These are phyloP conservation scores for Starmera stellimalicola DNA, from an alignment of 1,139 yeast species.

Conservation along the genomic window DNA sequence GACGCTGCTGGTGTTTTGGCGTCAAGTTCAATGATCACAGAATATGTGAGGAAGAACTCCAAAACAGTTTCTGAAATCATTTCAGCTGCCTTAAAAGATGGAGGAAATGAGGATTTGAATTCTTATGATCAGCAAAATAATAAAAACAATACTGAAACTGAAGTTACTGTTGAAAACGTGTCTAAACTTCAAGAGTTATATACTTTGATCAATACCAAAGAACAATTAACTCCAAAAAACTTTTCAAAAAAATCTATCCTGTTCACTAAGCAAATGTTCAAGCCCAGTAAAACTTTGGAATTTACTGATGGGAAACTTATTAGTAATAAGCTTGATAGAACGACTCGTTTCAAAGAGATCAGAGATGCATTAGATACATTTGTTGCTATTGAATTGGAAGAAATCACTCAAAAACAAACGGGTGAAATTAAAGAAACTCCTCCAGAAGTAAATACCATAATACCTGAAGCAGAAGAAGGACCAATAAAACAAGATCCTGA, in stretches of 20 bases:
- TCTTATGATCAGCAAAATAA: constrained; percentile 7
- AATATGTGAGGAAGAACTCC: constrained; percentile 48
- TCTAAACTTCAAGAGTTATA: background rate
- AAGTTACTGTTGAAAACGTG: constrained; percentile 6
- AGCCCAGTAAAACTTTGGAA: background rate
- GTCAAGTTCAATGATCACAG: constrained; percentile 40
- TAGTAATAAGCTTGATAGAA: background rate
- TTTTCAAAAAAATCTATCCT: background rate
- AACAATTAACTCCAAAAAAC: background rate
- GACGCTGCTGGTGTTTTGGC: constrained; percentile 49
- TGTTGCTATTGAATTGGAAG: constrained; percentile 1
- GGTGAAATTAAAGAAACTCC: constrained; percentile 1
- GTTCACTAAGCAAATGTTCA: background rate
- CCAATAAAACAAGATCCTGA: constrained; percentile 25
- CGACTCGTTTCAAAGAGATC: background rate
- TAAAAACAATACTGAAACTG: background rate
- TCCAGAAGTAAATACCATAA: constrained; percentile 1
- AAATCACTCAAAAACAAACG: constrained; percentile 1
- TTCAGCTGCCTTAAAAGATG: constrained; percentile 14
- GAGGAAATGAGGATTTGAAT: constrained; percentile 13
- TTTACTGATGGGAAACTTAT: background rate
- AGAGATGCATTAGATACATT: background rate
- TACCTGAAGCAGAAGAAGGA: constrained; percentile 7
- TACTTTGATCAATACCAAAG: constrained; percentile 8
- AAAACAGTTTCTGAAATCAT: constrained; percentile 50